Evolutionary conservation across 2,329 filamentous ascomycete genomes (phyloP).

Genomic region (Thelonectria blattea): DNA sequence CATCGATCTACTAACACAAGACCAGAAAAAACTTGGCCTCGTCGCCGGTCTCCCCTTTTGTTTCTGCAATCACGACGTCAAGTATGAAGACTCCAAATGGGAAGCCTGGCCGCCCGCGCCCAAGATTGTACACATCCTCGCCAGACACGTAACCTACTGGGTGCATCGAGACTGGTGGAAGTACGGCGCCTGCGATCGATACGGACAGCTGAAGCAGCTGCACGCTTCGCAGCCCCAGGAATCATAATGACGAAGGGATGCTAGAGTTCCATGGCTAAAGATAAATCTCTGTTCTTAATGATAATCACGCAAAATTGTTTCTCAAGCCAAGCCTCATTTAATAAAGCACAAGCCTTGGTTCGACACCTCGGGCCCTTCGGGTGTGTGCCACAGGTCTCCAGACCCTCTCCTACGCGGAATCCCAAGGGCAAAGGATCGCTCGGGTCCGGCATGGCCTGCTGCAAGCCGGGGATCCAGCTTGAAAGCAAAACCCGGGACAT

Average conservation of each 20-base stretch:
- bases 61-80: constrained; percentile 12
- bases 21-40: constrained; percentile 10
- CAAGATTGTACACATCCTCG: not conserved
- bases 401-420: constrained; percentile 19
- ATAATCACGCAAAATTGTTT: not conserved
- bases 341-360: not conserved
- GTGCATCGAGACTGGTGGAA: constrained; percentile 14
- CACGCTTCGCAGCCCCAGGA: not conserved
- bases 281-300: not conserved
- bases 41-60: not conserved
- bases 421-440: constrained; percentile 49
- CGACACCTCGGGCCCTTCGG: not conserved
- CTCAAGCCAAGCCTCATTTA: not conserved
- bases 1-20: too few species aligned
- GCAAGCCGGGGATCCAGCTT: constrained; percentile 48
- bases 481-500: constrained; percentile 51
- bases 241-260: not conserved
- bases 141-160: constrained; percentile 11
- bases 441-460: constrained; percentile 50
- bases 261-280: not conserved
- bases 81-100: constrained; percentile 8
- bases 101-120: constrained; percentile 9
- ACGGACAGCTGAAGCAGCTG: not conserved
- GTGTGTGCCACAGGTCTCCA: constrained; percentile 9
- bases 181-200: constrained; percentile 8